Percentiles rank a stretch among this genome's conserved stretches.
phyloP scores from a whole-genome alignment of 306 rosid genomes.

The Calophaca sinica region DNA sequence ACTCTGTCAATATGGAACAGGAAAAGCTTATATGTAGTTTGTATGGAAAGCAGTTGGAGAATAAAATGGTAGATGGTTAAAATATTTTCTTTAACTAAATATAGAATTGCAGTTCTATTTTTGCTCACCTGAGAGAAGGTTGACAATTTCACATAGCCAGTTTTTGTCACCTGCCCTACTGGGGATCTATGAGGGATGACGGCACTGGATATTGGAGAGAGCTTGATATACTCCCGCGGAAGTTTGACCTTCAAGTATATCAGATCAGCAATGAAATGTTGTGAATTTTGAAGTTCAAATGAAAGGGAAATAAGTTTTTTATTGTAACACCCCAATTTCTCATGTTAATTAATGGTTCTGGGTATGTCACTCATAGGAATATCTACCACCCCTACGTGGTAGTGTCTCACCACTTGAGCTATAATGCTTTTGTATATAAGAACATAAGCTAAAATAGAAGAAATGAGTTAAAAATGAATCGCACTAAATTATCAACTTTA shows the following conservation, averaged over 20 bases:
- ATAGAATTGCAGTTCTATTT: neutral
- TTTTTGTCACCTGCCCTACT: slow-evolving; percentile 74
- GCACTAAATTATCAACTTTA: slow-evolving; percentile 44
- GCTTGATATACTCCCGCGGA: slow-evolving; percentile 83
- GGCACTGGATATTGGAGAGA: slow-evolving; percentile 88
- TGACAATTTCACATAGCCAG: slow-evolving; percentile 84
- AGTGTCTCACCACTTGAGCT: no score
- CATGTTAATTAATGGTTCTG: no score
- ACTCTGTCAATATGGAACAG: slow-evolving; percentile 55
- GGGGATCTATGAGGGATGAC: slow-evolving; percentile 77
- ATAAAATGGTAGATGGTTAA: neutral
- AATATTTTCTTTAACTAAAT: neutral
- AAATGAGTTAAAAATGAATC: slow-evolving; percentile 18
- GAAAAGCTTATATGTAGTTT: neutral
- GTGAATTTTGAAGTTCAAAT: slow-evolving; percentile 24
- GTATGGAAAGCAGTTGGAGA: neutral
- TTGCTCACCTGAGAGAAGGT: slow-evolving; percentile 88
- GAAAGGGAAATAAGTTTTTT: neutral
- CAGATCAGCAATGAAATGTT: neutral
- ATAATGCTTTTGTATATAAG: slow-evolving; percentile 1
- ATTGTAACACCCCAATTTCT: no score
- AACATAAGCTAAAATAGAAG: slow-evolving; percentile 28
- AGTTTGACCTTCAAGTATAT: slow-evolving; percentile 72
- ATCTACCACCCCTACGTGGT: no score
- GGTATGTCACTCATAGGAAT: no score